Percentiles rank a stretch among this genome's conserved stretches.
These are phyloP conservation scores for Trichothecium roseum DNA, from an alignment of 2,329 filamentous ascomycete genomes.

Conservation along the genomic window DNA sequence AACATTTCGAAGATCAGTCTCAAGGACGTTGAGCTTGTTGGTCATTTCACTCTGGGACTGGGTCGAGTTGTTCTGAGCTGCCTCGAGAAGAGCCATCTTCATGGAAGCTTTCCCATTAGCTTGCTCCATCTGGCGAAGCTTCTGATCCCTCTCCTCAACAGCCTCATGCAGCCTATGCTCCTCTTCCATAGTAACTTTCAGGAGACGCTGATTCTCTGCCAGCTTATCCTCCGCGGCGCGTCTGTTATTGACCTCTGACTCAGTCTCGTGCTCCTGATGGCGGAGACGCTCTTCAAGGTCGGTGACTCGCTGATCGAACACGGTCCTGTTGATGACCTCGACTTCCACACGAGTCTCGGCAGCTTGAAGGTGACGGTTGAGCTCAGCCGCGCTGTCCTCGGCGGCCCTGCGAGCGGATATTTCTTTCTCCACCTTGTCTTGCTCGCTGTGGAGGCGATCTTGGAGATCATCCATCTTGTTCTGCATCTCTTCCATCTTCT, in stretches of 20 bases:
- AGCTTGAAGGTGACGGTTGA: slow-evolving; percentile 42
- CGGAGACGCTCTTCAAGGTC: slow-evolving; percentile 62
- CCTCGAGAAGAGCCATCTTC: slow-evolving; percentile 57
- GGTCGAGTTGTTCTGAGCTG: slow-evolving; percentile 49
- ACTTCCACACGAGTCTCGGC: slow-evolving; percentile 50
- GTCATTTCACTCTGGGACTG: slow-evolving; percentile 45
- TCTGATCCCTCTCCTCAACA: slow-evolving; percentile 59
- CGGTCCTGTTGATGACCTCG: slow-evolving; percentile 50
- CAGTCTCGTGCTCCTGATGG: slow-evolving; percentile 50
- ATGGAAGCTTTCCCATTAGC: slow-evolving; percentile 42
- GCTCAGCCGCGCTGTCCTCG: slow-evolving; percentile 42
- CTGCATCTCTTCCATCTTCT: slow-evolving; percentile 49
- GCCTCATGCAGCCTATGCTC: slow-evolving; percentile 56
- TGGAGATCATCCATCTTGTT: slow-evolving; percentile 50
- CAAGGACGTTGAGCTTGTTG: slow-evolving; percentile 41
- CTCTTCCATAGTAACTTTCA: slow-evolving; percentile 62
- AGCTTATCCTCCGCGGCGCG: slow-evolving; percentile 62
- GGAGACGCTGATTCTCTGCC: slow-evolving; percentile 59
- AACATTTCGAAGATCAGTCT: slow-evolving; percentile 43
- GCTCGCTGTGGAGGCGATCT: slow-evolving; percentile 38
- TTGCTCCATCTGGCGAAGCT: slow-evolving; percentile 51
- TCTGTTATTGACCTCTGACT: slow-evolving; percentile 52
- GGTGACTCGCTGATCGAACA: slow-evolving; percentile 49
- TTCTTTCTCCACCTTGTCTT: slow-evolving; percentile 38
- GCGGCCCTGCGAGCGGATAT: slow-evolving; percentile 35